These are phyloP conservation scores for Psilocybe tampanensis DNA, from an alignment of 768 basidiomycete genomes.

Conservation along the genomic window DNA sequence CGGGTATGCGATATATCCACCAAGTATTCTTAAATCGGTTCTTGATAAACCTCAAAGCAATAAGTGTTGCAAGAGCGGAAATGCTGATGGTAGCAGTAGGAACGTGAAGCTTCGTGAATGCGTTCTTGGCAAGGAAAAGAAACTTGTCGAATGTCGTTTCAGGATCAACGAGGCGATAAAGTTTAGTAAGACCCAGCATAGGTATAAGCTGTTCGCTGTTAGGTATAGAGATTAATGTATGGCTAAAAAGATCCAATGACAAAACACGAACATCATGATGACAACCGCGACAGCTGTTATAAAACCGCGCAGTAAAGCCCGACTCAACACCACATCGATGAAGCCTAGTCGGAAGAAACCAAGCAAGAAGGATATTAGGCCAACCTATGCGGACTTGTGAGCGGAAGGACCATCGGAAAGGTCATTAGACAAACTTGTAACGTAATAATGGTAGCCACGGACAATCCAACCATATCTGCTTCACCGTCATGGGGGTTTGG, in stretches of 20 bases:
- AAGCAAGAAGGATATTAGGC: constrained; percentile 81
- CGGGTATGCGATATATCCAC: constrained; percentile 83
- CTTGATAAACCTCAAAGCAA: constrained; percentile 63
- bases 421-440: constrained; percentile 61
- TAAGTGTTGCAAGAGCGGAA: constrained; percentile 63
- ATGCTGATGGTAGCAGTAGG: constrained; percentile 79
- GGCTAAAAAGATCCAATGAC: background rate
- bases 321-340: constrained; percentile 90
- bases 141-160: constrained; percentile 78
- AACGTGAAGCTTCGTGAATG: constrained; percentile 56
- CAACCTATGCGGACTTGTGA: constrained; percentile 50
- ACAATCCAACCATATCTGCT: constrained; percentile 58
- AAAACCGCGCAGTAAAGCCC: constrained; percentile 86
- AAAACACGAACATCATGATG: constrained; percentile 70
- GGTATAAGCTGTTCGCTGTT: constrained; percentile 82
- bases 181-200: constrained; percentile 77
- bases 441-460: constrained; percentile 80
- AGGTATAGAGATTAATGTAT: constrained; percentile 2
- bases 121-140: constrained; percentile 68
- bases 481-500: constrained; percentile 43
- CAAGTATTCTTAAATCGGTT: constrained; percentile 57
- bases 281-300: constrained; percentile 84
- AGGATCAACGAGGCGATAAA: constrained; percentile 58
- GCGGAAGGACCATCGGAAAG: background rate
- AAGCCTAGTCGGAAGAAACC: constrained; percentile 91